Conservation (phyloP, 2,329 filamentous ascomycete species). For the Sporothrix inflata region DNA sequence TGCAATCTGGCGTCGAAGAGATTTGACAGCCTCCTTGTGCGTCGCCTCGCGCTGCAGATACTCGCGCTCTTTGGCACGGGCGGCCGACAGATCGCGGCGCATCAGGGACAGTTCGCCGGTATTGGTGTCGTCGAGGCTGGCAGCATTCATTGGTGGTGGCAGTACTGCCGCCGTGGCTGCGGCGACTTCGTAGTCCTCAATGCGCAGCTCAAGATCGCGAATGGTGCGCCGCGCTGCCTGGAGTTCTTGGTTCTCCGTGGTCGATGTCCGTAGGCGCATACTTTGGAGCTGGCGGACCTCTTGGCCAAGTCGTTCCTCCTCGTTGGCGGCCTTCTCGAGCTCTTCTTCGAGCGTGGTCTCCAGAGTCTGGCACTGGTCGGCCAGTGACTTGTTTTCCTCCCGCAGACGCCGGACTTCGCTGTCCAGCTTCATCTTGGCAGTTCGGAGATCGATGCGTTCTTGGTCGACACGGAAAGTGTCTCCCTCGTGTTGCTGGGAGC, state of each 20-base stretch:
- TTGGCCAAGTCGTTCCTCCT: constrained; percentile 64
- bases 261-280: constrained; percentile 48
- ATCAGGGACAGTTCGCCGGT: constrained; percentile 62
- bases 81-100: constrained; percentile 63
- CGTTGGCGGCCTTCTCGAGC: constrained; percentile 66
- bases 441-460: constrained; percentile 69
- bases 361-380: constrained; percentile 60
- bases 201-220: constrained; percentile 64
- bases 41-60: constrained; percentile 66
- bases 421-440: constrained; percentile 69
- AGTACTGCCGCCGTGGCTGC: constrained; percentile 38
- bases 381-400: constrained; percentile 63
- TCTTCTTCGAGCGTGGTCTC: constrained; percentile 69
- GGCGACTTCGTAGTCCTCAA: constrained; percentile 58
- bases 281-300: constrained; percentile 58
- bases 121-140: constrained; percentile 38
- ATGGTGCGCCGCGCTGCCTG: constrained; percentile 64
- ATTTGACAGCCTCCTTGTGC: constrained; percentile 65
- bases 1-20: constrained; percentile 65
- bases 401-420: constrained; percentile 66
- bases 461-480: constrained; percentile 66
- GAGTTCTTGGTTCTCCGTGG: constrained; percentile 56
- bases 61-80: constrained; percentile 68
- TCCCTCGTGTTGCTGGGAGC: constrained; percentile 57
- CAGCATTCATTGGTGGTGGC: constrained; percentile 35